These are phyloP conservation scores for Hypoxylon sp. DNA, from an alignment of 2,329 filamentous ascomycete species.

Conservation along the genomic window DNA sequence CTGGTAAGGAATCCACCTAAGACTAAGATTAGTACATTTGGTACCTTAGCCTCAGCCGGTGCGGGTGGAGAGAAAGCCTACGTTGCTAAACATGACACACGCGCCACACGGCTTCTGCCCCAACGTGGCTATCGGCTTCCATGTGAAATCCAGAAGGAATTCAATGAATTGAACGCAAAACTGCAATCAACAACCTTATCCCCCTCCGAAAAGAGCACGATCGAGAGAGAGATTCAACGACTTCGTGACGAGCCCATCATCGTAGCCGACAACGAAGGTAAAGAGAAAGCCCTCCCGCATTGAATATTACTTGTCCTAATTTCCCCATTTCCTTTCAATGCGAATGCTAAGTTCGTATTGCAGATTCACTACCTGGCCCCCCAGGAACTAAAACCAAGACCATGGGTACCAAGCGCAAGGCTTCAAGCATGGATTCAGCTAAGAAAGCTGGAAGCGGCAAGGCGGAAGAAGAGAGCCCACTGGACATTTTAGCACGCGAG, in stretches of 20 bases:
- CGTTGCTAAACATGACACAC: constrained; percentile 14
- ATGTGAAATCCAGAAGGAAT: constrained; percentile 35
- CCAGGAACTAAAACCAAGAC: constrained; percentile 19
- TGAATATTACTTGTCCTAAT: background rate
- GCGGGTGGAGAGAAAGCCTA: constrained; percentile 9
- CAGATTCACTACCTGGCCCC: constrained; percentile 12
- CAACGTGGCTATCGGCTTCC: constrained; percentile 31
- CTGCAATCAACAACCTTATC: constrained; percentile 11
- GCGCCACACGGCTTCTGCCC: constrained; percentile 13
- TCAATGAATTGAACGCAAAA: constrained; percentile 7
- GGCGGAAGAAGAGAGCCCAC: constrained; percentile 22
- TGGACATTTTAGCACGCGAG: constrained; percentile 23
- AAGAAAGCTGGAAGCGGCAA: constrained; percentile 12
- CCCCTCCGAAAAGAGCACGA: constrained; percentile 1
- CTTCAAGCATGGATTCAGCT: constrained; percentile 14
- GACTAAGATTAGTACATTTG: constrained; percentile 19
- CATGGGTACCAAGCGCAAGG: constrained; percentile 15
- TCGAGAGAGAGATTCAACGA: constrained; percentile 16
- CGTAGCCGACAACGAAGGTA: constrained; percentile 29
- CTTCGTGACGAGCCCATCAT: constrained; percentile 33
- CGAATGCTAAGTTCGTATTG: constrained; percentile 6
- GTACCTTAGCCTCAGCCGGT: background rate
- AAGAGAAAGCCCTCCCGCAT: background rate
- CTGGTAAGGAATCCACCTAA: constrained; percentile 26
- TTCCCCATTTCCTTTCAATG: background rate